Base-by-base conservation (phyloP, 176 grass and related monocot genomes). In the Lolium perenne region DNA sequence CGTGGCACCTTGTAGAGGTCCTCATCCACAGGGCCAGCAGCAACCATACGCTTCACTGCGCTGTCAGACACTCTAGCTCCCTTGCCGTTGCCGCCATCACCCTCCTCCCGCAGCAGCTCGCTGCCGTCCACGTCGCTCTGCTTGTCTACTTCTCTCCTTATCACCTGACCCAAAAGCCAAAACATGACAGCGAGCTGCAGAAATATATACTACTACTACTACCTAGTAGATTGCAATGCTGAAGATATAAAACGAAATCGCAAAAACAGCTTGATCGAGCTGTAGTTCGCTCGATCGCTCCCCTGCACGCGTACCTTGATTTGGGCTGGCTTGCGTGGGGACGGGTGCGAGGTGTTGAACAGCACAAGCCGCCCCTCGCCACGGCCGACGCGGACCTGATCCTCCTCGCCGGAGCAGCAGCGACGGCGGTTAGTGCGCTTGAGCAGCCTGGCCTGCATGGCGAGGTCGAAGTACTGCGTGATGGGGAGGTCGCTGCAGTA, bases 1-100 rank as follows among this genome's bases (percentile, higher is more conserved):
- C 88, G 87, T 46, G 93, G 90, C 18, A 95, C 89, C 87, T 95
- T 95, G 77, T 95, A 95, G 35, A 95, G 74, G 71, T 95, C 93
- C 84, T 95, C 93, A 60, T 95, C 93, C 60, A 95, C 82, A 71
- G 90, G 68, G 46, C 72, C 83, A 20, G 78, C n/a, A 23, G 78
- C 20, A 32, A 61, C 59, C 38, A 81, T 61, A 10, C 21, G 64
- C 61, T 83, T 89, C 15, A 9, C 10, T 14, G 22, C 77, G 14
- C 10, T 14, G 22, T 58, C 77, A 15, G 23, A 47, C 48, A 15
- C 26, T 8, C 9, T 5, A 22, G 38, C 59, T 77, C 23, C 17
- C 85, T 22, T 32, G 76, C 35, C 29, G 21, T 22, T 32, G 76
- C 35, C 29, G 35, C 61, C 62, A 57, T 62, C 32, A 35, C 32